phyloP scores from a whole-genome alignment of 106 monocot species.

The Allium fistulosum region DNA sequence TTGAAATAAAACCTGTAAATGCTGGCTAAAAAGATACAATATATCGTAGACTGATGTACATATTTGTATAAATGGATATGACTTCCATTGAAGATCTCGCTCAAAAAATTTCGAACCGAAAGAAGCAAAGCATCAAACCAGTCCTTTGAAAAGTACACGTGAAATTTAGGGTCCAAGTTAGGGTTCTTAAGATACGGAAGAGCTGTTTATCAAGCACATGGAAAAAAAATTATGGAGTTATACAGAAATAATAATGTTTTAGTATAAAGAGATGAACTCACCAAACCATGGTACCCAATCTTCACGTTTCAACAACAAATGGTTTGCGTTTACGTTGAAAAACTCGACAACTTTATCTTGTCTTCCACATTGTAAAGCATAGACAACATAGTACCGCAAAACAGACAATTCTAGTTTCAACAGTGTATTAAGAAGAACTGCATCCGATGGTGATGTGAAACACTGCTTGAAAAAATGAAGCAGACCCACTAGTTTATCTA shows the following conservation, averaged over 20 bases:
- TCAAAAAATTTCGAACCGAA: slow-evolving; percentile 83
- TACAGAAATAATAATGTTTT: slow-evolving; percentile 1
- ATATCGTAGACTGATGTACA: too few species aligned
- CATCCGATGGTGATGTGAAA: slow-evolving; percentile 66
- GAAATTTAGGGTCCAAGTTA: slow-evolving; percentile 78
- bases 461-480: slow-evolving; percentile 81
- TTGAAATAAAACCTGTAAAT: too few species aligned
- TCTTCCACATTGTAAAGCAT: slow-evolving; percentile 71
- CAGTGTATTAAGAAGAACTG: slow-evolving; percentile 40
- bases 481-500: slow-evolving; percentile 57
- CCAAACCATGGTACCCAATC: slow-evolving; percentile 98
- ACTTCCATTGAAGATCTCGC: slow-evolving; percentile 83
- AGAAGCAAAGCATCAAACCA: slow-evolving; percentile 80
- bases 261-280: slow-evolving; percentile 15
- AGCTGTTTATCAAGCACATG: slow-evolving; percentile 38
- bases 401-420: slow-evolving; percentile 73
- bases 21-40: too few species aligned
- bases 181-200: slow-evolving; percentile 92
- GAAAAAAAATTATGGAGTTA: not conserved
- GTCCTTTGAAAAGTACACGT: slow-evolving; percentile 91
- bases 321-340: slow-evolving; percentile 59
- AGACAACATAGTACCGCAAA: slow-evolving; percentile 71
- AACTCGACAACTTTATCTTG: slow-evolving; percentile 84
- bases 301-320: slow-evolving; percentile 65
- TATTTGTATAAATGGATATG: slow-evolving; percentile 62